Conservation (phyloP, 2,329 filamentous ascomycete species). For the Alternaria gaisen region DNA sequence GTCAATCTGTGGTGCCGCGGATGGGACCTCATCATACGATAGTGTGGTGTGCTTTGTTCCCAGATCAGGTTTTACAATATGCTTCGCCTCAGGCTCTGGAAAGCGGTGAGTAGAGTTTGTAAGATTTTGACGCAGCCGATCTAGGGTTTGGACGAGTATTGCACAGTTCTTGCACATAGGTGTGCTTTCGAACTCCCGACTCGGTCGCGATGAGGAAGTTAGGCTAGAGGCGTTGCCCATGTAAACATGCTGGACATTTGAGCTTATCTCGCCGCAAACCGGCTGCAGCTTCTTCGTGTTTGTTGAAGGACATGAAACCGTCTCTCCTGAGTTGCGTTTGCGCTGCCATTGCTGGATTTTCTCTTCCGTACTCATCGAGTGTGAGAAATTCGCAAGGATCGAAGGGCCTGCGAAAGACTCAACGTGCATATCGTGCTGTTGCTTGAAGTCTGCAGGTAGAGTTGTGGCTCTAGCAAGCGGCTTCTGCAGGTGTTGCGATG, state of each 20-base stretch:
- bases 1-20: neutral
- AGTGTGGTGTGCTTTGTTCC: neutral
- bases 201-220: neutral
- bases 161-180: constrained; percentile 33
- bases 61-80: neutral
- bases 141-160: constrained; percentile 35
- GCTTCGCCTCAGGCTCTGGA: neutral
- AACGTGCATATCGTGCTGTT: constrained; percentile 24
- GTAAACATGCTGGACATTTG: constrained; percentile 27
- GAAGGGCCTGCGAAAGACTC: constrained; percentile 31
- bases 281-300: constrained; percentile 5
- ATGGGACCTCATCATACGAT: neutral
- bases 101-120: constrained; percentile 1
- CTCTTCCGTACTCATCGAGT: constrained; percentile 37
- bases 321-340: constrained; percentile 1
- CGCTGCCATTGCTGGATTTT: constrained; percentile 30
- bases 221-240: constrained; percentile 12
- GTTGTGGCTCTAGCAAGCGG: constrained; percentile 34
- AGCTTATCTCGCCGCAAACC: constrained; percentile 29
- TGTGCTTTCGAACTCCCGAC: neutral
- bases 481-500: constrained; percentile 20
- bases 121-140: constrained; percentile 33
- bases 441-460: constrained; percentile 22
- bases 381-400: constrained; percentile 31
- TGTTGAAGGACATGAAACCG: neutral